Percentiles rank a stretch among this genome's conserved stretches.
phyloP scores from a whole-genome alignment of 768 basidiomycete species.

The Lyophyllum shimeji region DNA sequence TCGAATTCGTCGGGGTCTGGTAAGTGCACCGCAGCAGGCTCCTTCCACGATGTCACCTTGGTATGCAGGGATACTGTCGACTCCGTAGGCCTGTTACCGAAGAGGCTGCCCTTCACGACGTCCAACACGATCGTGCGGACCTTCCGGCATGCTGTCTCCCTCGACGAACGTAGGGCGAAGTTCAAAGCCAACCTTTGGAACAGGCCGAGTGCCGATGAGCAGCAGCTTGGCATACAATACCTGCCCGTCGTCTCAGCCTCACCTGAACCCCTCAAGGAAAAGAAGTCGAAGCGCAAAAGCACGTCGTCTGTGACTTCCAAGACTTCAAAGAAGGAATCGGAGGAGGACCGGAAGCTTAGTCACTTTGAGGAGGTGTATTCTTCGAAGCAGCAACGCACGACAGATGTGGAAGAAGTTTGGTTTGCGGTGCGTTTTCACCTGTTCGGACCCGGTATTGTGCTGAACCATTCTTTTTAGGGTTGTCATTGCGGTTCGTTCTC shows the following conservation, averaged over 20 bases:
- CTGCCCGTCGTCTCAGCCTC: background rate
- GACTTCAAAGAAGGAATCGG: background rate
- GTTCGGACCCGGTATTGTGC: background rate
- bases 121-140: slow-evolving; percentile 54
- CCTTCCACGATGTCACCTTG: background rate
- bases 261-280: background rate
- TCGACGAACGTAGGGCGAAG: slow-evolving; percentile 64
- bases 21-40: slow-evolving; percentile 19
- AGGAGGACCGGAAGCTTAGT: slow-evolving; percentile 25
- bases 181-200: slow-evolving; percentile 58
- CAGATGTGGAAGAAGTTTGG: slow-evolving; percentile 66
- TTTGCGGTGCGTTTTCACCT: slow-evolving; percentile 43
- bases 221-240: slow-evolving; percentile 23
- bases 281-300: background rate
- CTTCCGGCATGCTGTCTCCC: slow-evolving; percentile 63
- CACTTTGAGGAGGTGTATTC: slow-evolving; percentile 34
- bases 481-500: slow-evolving; percentile 41
- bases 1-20: slow-evolving; percentile 63
- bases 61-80: slow-evolving; percentile 62
- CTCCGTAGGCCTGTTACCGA: slow-evolving; percentile 56
- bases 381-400: slow-evolving; percentile 18
- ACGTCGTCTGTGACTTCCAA: too few species aligned
- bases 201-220: slow-evolving; percentile 29
- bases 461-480: slow-evolving; percentile 27
- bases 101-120: slow-evolving; percentile 56